Evolutionary conservation across 495 filamentous ascomycete species (phyloP).

Genomic region (Thermochaetoides thermophila): DNA sequence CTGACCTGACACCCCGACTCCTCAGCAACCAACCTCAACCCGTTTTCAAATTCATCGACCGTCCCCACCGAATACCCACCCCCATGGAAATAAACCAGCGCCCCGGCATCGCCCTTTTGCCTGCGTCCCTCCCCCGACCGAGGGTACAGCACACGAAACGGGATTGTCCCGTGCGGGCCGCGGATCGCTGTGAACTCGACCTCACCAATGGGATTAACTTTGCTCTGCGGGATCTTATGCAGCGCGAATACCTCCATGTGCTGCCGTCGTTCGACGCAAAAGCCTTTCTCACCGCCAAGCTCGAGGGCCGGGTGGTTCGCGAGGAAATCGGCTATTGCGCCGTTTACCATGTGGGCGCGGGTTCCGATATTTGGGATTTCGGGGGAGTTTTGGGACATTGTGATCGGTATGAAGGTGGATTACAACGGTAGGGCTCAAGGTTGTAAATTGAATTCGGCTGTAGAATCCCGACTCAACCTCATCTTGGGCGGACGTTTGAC

Average conservation of each 20-base stretch:
- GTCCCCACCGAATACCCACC: conserved; percentile 25
- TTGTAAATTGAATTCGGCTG: too few species aligned
- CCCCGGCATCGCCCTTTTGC: conserved; percentile 5
- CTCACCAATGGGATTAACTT: conserved; percentile 11
- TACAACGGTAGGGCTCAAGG: too few species aligned
- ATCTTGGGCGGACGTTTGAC: too few species aligned
- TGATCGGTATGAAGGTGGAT: too few species aligned
- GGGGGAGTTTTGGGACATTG: too few species aligned
- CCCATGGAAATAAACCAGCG: conserved; percentile 27
- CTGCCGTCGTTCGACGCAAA: conserved; percentile 16
- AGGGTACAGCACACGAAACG: conserved; percentile 20
- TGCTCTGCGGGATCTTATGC: conserved; percentile 11
- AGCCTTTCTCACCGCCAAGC: conserved; percentile 14
- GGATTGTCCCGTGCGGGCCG: conserved; percentile 24
- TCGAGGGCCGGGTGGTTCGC: conserved; percentile 6
- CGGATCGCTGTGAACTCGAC: conserved; percentile 23
- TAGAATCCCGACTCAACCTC: too few species aligned
- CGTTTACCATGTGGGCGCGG: conserved; percentile 2
- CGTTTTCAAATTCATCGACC: conserved; percentile 27
- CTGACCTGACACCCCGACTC: conserved; percentile 9
- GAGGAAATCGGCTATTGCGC: conserved; percentile 4
- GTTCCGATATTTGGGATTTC: conserved; percentile 4
- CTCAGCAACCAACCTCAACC: conserved; percentile 18
- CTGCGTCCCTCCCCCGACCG: conserved; percentile 1
- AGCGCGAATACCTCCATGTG: conserved; percentile 21